Conservation (phyloP, 2,329 filamentous ascomycete genomes). For the Ceratocystis variospora region DNA sequence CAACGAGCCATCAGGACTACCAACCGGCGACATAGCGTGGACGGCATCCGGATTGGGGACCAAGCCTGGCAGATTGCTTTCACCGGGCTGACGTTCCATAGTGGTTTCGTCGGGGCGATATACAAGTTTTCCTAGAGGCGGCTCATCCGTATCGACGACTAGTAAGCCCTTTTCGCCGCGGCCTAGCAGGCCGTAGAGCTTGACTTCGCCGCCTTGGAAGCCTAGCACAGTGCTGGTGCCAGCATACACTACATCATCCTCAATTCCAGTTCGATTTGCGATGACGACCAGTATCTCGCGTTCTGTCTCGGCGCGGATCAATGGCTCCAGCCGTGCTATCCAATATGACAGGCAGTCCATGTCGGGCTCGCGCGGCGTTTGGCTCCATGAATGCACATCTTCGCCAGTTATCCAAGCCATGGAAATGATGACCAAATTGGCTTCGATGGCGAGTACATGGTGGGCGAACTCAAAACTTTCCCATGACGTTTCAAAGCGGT, state of each 20-base stretch:
- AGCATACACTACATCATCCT: slow-evolving; percentile 53
- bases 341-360: slow-evolving; percentile 64
- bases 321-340: slow-evolving; percentile 55
- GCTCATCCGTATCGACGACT: slow-evolving; percentile 46
- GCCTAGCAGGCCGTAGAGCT: slow-evolving; percentile 54
- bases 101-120: slow-evolving; percentile 15
- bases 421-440: slow-evolving; percentile 52
- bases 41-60: slow-evolving; percentile 10
- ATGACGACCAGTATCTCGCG: slow-evolving; percentile 56
- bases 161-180: slow-evolving; percentile 56
- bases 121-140: slow-evolving; percentile 35
- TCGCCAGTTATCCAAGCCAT: slow-evolving; percentile 66
- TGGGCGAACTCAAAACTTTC: slow-evolving; percentile 33
- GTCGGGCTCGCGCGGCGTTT: slow-evolving; percentile 45
- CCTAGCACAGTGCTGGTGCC: slow-evolving; percentile 61
- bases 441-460: slow-evolving; percentile 41
- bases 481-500: slow-evolving; percentile 31
- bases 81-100: neutral
- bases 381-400: slow-evolving; percentile 34
- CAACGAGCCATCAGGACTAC: neutral
- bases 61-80: slow-evolving; percentile 11
- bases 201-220: slow-evolving; percentile 50
- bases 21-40: slow-evolving; percentile 9
- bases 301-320: slow-evolving; percentile 37
- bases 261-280: slow-evolving; percentile 55